Evolutionary conservation across 73 alveolate genomes (phyloP).

Genomic region (Breviolum minutum): DNA sequence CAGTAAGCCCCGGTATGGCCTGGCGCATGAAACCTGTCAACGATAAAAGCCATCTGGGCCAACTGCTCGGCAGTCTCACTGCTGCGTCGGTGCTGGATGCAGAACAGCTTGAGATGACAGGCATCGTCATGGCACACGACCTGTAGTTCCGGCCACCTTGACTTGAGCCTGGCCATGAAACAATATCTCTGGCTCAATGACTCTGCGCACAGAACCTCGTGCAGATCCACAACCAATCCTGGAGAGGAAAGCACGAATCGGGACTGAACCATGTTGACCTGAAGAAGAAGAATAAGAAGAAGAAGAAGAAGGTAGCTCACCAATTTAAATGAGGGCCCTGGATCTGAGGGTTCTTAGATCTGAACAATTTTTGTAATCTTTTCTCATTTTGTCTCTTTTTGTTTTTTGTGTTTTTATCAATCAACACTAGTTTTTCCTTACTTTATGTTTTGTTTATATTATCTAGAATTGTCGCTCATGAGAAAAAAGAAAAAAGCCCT

Average conservation of each 20-base stretch:
- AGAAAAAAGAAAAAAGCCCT: background rate
- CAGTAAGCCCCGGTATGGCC: background rate
- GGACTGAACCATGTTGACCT: too few species aligned
- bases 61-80: background rate
- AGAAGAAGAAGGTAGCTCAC: too few species aligned
- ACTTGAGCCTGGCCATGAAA: too few species aligned
- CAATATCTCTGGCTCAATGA: background rate
- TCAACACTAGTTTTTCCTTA: too few species aligned
- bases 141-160: background rate
- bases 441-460: too few species aligned
- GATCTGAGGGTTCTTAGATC: too few species aligned
- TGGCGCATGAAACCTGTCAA: background rate
- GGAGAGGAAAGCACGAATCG: too few species aligned
- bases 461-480: background rate
- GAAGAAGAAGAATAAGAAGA: too few species aligned
- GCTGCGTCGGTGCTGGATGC: background rate
- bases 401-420: too few species aligned
- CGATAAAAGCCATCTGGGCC: background rate
- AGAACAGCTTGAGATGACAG: background rate
- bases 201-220: background rate
- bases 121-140: background rate
- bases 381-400: too few species aligned
- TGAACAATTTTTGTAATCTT: too few species aligned
- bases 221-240: constrained; percentile 1
- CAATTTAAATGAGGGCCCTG: too few species aligned